Conservation (phyloP, 2,329 filamentous ascomycete species). For the Chaetomiaceae sp. region DNA sequence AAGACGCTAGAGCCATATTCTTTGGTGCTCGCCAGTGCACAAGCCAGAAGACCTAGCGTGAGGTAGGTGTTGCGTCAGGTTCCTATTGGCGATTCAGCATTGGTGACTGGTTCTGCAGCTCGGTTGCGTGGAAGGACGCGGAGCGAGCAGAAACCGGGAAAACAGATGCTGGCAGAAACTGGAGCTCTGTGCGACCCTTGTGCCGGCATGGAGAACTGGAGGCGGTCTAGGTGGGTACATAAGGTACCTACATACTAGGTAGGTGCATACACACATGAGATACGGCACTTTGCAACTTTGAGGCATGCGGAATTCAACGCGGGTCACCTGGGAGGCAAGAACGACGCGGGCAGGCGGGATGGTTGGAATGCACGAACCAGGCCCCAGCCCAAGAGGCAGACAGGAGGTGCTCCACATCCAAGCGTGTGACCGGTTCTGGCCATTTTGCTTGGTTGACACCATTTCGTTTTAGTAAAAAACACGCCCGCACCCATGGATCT, state of each 20-base stretch:
- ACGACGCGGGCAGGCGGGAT: slow-evolving; percentile 17
- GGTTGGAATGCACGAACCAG: slow-evolving; percentile 15
- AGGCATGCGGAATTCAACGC: slow-evolving; percentile 18
- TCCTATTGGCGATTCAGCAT: slow-evolving; percentile 2
- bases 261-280: too few species aligned
- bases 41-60: too few species aligned
- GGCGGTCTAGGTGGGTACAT: too few species aligned
- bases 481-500: slow-evolving; percentile 7
- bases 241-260: too few species aligned
- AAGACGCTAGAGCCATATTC: slow-evolving; percentile 2
- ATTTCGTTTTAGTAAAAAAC: slow-evolving; percentile 22
- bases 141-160: slow-evolving; percentile 18
- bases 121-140: neutral
- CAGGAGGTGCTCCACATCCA: slow-evolving; percentile 15
- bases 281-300: too few species aligned
- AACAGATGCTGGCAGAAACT: slow-evolving; percentile 11
- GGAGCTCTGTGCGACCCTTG: slow-evolving; percentile 20
- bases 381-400: neutral
- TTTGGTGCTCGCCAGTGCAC: neutral
- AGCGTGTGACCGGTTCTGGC: slow-evolving; percentile 24
- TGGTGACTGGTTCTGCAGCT: neutral
- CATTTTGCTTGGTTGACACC: slow-evolving; percentile 19
- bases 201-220: slow-evolving; percentile 24
- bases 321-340: slow-evolving; percentile 19
- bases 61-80: too few species aligned